phyloP scores from a whole-genome alignment of 2,329 filamentous ascomycete species.

The Ophiostoma sp. region DNA sequence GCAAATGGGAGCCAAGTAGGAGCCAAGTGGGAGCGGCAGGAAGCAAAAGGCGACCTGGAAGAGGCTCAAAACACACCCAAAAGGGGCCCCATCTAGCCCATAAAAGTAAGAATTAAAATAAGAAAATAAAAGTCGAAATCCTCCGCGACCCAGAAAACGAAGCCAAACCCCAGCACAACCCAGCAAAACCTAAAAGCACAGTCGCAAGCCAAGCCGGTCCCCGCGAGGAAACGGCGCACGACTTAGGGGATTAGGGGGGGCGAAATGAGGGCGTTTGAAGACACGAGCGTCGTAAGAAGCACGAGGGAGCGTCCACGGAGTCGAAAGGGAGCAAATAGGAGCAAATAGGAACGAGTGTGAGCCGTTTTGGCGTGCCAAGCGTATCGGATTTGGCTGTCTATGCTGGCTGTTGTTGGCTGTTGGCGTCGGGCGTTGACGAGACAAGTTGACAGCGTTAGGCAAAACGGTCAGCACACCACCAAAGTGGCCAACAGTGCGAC shows the following conservation, averaged over 20 bases:
- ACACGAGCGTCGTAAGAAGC: neutral
- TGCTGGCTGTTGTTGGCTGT: neutral
- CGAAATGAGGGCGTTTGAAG: constrained; percentile 3
- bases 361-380: neutral
- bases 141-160: neutral
- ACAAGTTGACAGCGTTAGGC: neutral
- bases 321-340: neutral
- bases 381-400: neutral
- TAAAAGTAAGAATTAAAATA: constrained; percentile 15
- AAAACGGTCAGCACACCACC: neutral
- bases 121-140: neutral
- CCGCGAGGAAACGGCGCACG: constrained; percentile 2
- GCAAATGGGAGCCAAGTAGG: neutral
- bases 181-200: neutral
- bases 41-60: neutral
- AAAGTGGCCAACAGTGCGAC: neutral
- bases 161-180: neutral
- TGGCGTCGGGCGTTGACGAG: constrained; percentile 2
- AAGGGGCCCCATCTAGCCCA: neutral
- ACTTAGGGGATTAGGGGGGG: constrained; percentile 16
- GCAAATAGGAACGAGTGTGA: neutral
- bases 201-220: neutral
- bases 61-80: neutral
- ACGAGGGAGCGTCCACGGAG: neutral
- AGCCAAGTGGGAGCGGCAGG: neutral